phyloP scores from a whole-genome alignment of 495 filamentous ascomycete genomes.

The Apodospora peruviana region DNA sequence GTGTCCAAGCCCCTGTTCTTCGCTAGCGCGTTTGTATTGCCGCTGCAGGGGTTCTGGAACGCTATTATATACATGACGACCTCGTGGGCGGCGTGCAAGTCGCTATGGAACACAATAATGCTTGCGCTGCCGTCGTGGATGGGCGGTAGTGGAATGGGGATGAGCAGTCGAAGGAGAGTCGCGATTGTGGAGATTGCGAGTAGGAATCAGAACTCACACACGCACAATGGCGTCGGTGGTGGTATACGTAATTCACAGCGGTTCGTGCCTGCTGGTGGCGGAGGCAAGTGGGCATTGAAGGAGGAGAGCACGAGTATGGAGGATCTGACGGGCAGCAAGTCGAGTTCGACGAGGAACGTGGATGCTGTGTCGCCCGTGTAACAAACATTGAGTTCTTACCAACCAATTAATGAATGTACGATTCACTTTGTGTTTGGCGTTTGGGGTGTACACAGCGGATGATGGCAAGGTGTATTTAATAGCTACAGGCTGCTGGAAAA shows the following conservation, averaged over 20 bases:
- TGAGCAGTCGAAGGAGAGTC: not conserved
- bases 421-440: too few species aligned
- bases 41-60: slow-evolving; percentile 85
- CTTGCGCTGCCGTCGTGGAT: not conserved
- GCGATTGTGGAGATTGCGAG: slow-evolving; percentile 7
- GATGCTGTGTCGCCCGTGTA: slow-evolving; percentile 8
- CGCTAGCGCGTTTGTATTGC: slow-evolving; percentile 69
- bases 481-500: too few species aligned
- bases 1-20: slow-evolving; percentile 60
- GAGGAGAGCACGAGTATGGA: slow-evolving; percentile 18
- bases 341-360: not conserved
- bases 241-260: not conserved
- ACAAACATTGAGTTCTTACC: not conserved
- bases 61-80: slow-evolving; percentile 71
- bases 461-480: too few species aligned
- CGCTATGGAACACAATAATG: slow-evolving; percentile 18
- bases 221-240: not conserved
- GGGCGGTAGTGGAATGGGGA: not conserved
- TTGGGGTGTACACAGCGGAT: too few species aligned
- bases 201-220: not conserved
- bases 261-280: not conserved
- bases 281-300: slow-evolving; percentile 4
- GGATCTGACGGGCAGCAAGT: slow-evolving; percentile 11
- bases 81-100: slow-evolving; percentile 42
- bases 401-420: too few species aligned